These are phyloP conservation scores for Litsea cubeba DNA, from an alignment of 164 flowering plant species.

Conservation along the genomic window DNA sequence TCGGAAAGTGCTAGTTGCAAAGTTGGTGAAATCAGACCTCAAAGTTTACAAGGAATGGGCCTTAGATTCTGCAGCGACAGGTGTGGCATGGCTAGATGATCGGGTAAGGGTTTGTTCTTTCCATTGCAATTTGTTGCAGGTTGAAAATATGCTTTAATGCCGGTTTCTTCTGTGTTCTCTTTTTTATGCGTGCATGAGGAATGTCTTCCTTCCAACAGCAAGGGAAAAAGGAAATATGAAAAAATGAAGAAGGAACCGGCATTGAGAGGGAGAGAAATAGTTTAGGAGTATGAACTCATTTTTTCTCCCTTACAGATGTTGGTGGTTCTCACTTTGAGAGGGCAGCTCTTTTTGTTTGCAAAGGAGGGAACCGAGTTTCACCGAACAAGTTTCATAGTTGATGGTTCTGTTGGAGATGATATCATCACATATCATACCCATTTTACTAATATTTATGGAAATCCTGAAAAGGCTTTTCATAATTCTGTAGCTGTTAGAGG, in stretches of 20 bases:
- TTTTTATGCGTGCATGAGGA: not conserved
- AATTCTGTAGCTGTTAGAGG: constrained; percentile 82
- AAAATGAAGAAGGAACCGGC: not conserved
- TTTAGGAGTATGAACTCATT: not conserved
- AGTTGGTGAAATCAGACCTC: constrained; percentile 75
- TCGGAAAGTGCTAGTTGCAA: constrained; percentile 82
- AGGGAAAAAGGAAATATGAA: not conserved
- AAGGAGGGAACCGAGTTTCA: constrained; percentile 87
- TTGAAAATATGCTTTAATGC: not conserved
- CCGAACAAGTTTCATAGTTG: constrained; percentile 68
- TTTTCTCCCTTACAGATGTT: constrained; percentile 64
- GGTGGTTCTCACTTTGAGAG: constrained; percentile 73
- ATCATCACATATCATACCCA: constrained; percentile 68
- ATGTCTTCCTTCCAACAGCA: not conserved
- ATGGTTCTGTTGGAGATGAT: constrained; percentile 66
- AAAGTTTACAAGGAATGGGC: constrained; percentile 74
- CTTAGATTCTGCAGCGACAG: constrained; percentile 77
- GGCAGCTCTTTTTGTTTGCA: constrained; percentile 72
- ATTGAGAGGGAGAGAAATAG: not conserved
- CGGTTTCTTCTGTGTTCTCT: not conserved
- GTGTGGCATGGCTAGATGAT: constrained; percentile 92
- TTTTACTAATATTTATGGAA: constrained; percentile 66
- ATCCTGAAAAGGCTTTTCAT: constrained; percentile 95
- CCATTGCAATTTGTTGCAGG: constrained; percentile 1
- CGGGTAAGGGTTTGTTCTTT: constrained; percentile 42